Conservation (phyloP, 768 basidiomycete genomes). For the Hydnum rufescens region DNA sequence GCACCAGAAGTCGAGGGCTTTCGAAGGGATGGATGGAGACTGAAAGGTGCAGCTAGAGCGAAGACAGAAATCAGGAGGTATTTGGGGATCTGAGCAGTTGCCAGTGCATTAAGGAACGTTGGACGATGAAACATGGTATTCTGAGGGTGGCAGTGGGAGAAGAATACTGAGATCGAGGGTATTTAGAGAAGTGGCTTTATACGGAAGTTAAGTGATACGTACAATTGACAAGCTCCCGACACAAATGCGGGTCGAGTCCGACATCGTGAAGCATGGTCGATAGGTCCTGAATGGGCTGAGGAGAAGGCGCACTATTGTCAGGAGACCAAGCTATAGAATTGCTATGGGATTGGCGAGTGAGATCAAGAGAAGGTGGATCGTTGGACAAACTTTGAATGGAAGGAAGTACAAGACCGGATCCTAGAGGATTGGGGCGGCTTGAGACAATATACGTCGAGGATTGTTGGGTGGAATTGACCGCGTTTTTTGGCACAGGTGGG, state of each 20-base stretch:
- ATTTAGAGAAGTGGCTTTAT: not conserved
- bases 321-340: too few relatives aligned
- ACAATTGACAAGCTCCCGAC: conserved; percentile 58
- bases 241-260: conserved; percentile 40
- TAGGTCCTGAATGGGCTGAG: not conserved
- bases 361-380: too few relatives aligned
- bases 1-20: too few relatives aligned
- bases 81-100: conserved; percentile 43
- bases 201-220: conserved; percentile 4
- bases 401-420: conserved; percentile 14
- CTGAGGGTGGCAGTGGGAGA: conserved; percentile 32
- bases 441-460: not conserved
- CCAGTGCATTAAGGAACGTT: conserved; percentile 46
- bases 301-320: too few relatives aligned
- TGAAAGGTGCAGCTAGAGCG: conserved; percentile 59
- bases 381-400: not conserved
- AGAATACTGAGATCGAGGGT: not conserved
- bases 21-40: conserved; percentile 41
- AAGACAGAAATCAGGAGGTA: conserved; percentile 57
- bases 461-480: not conserved
- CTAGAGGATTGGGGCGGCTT: not conserved
- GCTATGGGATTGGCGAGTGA: conserved; percentile 21
- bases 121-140: conserved; percentile 63
- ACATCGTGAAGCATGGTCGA: not conserved
- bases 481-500: conserved; percentile 1